phyloP scores from a whole-genome alignment of 2,329 filamentous ascomycete genomes.

The Cladosporium sphaerospermum region DNA sequence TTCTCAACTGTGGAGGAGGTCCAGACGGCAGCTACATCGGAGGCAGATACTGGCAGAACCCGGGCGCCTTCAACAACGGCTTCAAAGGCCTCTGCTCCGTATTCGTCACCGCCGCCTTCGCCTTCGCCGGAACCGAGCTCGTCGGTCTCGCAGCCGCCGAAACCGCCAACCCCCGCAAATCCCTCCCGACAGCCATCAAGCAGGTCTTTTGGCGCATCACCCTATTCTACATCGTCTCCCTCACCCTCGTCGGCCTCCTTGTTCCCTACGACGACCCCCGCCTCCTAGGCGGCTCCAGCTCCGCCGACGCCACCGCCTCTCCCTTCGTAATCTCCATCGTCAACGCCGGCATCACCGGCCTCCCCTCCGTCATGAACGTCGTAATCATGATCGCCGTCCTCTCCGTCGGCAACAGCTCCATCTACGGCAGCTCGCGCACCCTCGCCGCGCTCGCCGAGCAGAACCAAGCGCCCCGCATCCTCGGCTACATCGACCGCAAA shows the following conservation, averaged over 20 bases:
- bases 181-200: conserved; percentile 31
- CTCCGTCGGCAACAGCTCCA: conserved; percentile 53
- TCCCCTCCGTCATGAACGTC: conserved; percentile 62
- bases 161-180: conserved; percentile 46
- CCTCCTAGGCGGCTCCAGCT: conserved; percentile 33
- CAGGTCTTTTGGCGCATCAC: conserved; percentile 32
- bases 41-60: conserved; percentile 42
- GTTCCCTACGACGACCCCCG: conserved; percentile 26
- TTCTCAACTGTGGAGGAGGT: conserved; percentile 54
- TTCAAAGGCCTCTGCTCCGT: conserved; percentile 61
- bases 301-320: conserved; percentile 40
- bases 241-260: conserved; percentile 30
- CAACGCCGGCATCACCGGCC: conserved; percentile 53
- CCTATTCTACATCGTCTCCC: conserved; percentile 30
- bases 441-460: conserved; percentile 80
- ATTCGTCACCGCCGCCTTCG: conserved; percentile 58
- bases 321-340: conserved; percentile 62
- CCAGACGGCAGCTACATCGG: conserved; percentile 53
- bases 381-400: conserved; percentile 58
- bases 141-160: conserved; percentile 53
- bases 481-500: conserved; percentile 66
- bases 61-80: conserved; percentile 44
- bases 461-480: conserved; percentile 48
- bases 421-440: conserved; percentile 65
- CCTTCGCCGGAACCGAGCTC: conserved; percentile 59